These are phyloP conservation scores for Davidsoniella eucalypti DNA, from an alignment of 2,329 filamentous ascomycete species.

Conservation along the genomic window DNA sequence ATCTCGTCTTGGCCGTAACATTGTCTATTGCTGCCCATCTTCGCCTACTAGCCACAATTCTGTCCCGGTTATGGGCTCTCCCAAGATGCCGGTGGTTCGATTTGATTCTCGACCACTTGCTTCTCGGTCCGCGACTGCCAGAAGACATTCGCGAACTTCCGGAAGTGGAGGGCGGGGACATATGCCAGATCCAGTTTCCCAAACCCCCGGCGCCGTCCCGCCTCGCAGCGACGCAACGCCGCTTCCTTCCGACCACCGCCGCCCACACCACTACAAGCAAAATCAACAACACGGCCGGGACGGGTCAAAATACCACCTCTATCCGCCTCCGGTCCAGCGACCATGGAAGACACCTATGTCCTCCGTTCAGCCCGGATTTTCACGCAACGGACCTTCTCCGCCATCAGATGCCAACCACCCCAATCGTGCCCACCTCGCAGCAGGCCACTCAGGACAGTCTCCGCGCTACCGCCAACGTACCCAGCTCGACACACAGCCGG, in stretches of 20 bases:
- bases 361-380: conserved; percentile 12
- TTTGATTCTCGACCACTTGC: conserved; percentile 9
- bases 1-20: conserved; percentile 6
- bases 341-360: conserved; percentile 8
- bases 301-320: conserved; percentile 1
- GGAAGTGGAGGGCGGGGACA: conserved; percentile 2
- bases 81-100: conserved; percentile 8
- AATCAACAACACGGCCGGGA: neutral
- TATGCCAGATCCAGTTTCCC: neutral
- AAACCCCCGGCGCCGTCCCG: neutral
- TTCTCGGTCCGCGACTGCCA: conserved; percentile 11
- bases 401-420: neutral
- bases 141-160: conserved; percentile 11
- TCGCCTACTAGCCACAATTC: conserved; percentile 1
- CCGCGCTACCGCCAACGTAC: conserved; percentile 7
- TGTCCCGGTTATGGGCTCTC: neutral
- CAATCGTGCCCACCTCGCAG: neutral
- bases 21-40: conserved; percentile 7
- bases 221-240: neutral
- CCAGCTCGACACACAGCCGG: conserved; percentile 10
- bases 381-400: conserved; percentile 11
- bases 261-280: neutral
- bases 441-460: conserved; percentile 11
- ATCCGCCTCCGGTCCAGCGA: conserved; percentile 10
- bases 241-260: neutral